Evolutionary conservation across 805 yeast species (phyloP), one percentile per base, ranked within the genome.

Genomic region (Ogataea glucozyma): DNA sequence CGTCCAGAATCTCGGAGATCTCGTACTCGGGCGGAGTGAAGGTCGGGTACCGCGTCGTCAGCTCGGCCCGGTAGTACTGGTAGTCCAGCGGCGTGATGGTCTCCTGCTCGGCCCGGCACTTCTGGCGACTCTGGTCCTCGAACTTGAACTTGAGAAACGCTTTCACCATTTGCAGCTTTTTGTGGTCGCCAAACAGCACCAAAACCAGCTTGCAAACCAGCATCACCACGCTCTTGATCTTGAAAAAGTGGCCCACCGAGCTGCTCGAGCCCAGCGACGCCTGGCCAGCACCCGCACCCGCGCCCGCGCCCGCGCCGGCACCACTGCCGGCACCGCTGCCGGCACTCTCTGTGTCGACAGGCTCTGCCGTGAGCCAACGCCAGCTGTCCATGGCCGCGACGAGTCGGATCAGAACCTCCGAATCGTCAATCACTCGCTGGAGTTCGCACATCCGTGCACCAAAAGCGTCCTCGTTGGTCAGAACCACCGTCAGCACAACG

Each of bases 31-130:
- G 81, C 11, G 85, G 78, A 4, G 67, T 57, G 48, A 70, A 83
- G 4, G 86, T 66, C 0, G 99, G 97, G 58, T 81, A 91, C 47
- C 95, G 75, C 9, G 88, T 76, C 4, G 72, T 61, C 3, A 90
- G 61, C 46, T 88, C 95, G 40, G 85, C 86, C 47, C 88, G 71
- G 57, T 86, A 89, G 6, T 85, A 79, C 55, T 80, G 82, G 58
- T 87, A 91, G 51, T 90, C 96, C n/a, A 87, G 63, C 0, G 96
- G 96, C 0, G 96, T 81, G 8, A 90, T 82, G 0, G 35, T 53
- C 60, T 29, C 67, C 16, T 38, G 26, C 5, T 41, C 43, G 4
- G 39, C 43, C n/a, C n/a, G n/a, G n/a, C n/a, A n/a, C n/a, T 6
- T 16, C 4, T 30, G 4, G 21, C 21, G 6, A 7, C 22, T 6